Conservation (phyloP, 2,329 filamentous ascomycete genomes). For the Emydomyces testavorans region DNA sequence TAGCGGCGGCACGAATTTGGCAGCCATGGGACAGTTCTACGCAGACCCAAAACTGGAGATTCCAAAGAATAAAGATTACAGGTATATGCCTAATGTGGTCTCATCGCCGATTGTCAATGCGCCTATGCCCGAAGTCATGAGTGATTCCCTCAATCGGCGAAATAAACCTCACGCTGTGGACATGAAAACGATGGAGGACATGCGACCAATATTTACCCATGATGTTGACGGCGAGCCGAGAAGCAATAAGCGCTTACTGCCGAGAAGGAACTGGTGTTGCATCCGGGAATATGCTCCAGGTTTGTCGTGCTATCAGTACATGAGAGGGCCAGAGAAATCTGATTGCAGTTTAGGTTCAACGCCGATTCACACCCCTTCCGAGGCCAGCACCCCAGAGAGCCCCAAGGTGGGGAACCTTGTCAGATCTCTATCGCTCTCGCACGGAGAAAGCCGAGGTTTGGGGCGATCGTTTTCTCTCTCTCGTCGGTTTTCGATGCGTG, state of each 20-base stretch:
- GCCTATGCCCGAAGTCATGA: slow-evolving; percentile 75
- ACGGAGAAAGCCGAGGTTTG: slow-evolving; percentile 40
- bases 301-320: slow-evolving; percentile 20
- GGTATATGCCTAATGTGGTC: slow-evolving; percentile 94
- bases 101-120: slow-evolving; percentile 91
- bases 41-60: slow-evolving; percentile 74
- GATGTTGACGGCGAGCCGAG: slow-evolving; percentile 81
- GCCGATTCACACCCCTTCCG: slow-evolving; percentile 56
- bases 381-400: slow-evolving; percentile 17
- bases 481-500: slow-evolving; percentile 38
- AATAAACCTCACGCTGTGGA: slow-evolving; percentile 63
- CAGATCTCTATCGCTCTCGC: slow-evolving; percentile 51
- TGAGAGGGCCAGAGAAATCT: background rate
- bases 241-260: slow-evolving; percentile 82
- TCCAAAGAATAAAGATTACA: slow-evolving; percentile 78
- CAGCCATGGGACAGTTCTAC: slow-evolving; percentile 87
- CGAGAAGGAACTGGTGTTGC: slow-evolving; percentile 89
- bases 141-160: slow-evolving; percentile 83
- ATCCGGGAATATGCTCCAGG: slow-evolving; percentile 77
- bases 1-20: slow-evolving; percentile 86
- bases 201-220: slow-evolving; percentile 85
- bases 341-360: slow-evolving; percentile 50
- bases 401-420: slow-evolving; percentile 34
- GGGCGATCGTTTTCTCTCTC: slow-evolving; percentile 27
- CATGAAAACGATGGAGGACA: slow-evolving; percentile 73